Conservation (phyloP, 2,329 filamentous ascomycete species). For the Tolypocladium tundrense region DNA sequence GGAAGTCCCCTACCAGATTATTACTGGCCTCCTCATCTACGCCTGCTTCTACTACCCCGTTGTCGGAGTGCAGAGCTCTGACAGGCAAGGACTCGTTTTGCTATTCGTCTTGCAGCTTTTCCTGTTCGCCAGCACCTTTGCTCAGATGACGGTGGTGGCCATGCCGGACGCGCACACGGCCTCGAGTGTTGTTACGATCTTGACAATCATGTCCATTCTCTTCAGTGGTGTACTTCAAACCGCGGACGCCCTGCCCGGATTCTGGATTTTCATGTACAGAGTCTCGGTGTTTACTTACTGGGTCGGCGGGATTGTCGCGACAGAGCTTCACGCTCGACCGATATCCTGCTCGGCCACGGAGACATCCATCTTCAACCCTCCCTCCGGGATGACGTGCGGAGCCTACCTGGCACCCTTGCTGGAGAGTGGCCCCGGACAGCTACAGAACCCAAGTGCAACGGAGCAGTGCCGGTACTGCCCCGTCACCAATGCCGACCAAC, state of each 20-base stretch:
- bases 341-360: constrained; percentile 47
- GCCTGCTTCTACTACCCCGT: constrained; percentile 60
- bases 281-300: constrained; percentile 58
- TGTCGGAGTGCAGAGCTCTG: constrained; percentile 33
- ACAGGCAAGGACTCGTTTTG: constrained; percentile 55
- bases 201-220: constrained; percentile 47
- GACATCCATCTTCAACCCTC: constrained; percentile 54
- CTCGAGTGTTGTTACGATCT: constrained; percentile 48
- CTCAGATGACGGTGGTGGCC: constrained; percentile 62
- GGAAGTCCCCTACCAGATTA: constrained; percentile 60
- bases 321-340: constrained; percentile 45
- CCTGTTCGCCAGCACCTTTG: constrained; percentile 62
- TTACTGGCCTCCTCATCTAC: constrained; percentile 54
- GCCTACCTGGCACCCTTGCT: constrained; percentile 53
- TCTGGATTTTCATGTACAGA: constrained; percentile 70
- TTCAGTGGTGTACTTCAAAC: constrained; percentile 57
- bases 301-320: constrained; percentile 57
- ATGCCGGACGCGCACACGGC: constrained; percentile 61
- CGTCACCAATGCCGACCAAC: constrained; percentile 53
- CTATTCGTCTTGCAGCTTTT: constrained; percentile 57
- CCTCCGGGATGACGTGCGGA: constrained; percentile 49
- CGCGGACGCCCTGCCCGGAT: constrained; percentile 49
- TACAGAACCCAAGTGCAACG: constrained; percentile 51
- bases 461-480: constrained; percentile 56
- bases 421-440: constrained; percentile 36